phyloP scores from a whole-genome alignment of 1,284 basidiomycete species.

The Afroboletus lepidellus region DNA sequence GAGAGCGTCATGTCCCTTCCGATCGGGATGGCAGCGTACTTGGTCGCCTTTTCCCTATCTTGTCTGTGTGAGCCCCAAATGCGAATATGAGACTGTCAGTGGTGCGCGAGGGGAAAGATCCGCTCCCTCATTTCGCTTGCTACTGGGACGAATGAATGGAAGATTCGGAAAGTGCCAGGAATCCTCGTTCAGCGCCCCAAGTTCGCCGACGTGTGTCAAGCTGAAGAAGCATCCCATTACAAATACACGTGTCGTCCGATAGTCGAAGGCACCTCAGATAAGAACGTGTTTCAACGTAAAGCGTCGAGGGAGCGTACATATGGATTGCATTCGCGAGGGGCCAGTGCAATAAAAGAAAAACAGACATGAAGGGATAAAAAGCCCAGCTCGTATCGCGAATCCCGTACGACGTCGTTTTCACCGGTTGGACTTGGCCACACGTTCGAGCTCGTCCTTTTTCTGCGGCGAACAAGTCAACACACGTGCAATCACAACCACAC shows the following conservation, averaged over 20 bases:
- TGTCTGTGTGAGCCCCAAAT: background rate
- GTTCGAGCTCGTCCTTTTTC: conserved; percentile 97
- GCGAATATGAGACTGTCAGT: background rate
- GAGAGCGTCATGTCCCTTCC: background rate
- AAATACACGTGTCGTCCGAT: background rate
- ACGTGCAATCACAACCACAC: background rate
- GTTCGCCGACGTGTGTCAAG: background rate
- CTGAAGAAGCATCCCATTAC: conserved; percentile 4
- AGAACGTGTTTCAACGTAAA: conserved; percentile 8
- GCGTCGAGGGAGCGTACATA: conserved; percentile 22
- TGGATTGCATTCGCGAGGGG: conserved; percentile 29
- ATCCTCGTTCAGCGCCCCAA: background rate
- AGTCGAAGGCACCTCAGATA: background rate
- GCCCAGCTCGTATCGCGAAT: conserved; percentile 24
- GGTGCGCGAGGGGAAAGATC: background rate
- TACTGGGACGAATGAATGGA: conserved; percentile 1
- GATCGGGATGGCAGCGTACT: background rate
- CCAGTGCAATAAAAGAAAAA: conserved; percentile 6
- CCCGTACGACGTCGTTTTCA: conserved; percentile 44
- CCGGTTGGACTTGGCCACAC: conserved; percentile 99
- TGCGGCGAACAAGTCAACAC: conserved; percentile 30
- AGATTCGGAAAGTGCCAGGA: conserved; percentile 23
- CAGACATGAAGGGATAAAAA: conserved; percentile 10
- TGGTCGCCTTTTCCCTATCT: background rate
- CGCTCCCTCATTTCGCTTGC: conserved; percentile 3